A percentile compares a stretch with the other conserved stretches of the same genome.
Evolutionary conservation across 2,329 filamentous ascomycete species (phyloP).

Genomic region (Onygenales sp.): DNA sequence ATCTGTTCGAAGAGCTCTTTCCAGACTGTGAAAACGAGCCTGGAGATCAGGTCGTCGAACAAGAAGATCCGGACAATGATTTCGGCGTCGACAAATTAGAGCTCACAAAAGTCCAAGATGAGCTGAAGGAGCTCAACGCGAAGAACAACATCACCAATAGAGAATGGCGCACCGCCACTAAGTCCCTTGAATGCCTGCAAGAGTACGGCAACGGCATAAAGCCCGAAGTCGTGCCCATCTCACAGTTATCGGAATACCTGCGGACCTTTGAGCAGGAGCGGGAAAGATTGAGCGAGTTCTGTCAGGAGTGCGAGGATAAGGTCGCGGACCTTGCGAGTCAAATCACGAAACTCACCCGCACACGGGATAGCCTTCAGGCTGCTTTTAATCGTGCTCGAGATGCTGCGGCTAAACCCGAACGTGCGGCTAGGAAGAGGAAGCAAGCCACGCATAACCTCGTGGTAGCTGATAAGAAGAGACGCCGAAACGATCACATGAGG

Average conservation of each 20-base stretch:
- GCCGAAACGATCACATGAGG: constrained; percentile 21
- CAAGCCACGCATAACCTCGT: constrained; percentile 19
- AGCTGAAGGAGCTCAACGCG: constrained; percentile 22
- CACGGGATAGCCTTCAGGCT: constrained; percentile 13
- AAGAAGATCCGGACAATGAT: constrained; percentile 13
- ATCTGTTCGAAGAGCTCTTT: constrained; percentile 47
- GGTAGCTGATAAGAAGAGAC: constrained; percentile 21
- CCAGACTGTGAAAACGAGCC: constrained; percentile 32
- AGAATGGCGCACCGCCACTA: constrained; percentile 14
- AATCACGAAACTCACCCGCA: constrained; percentile 16
- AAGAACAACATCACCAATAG: constrained; percentile 23
- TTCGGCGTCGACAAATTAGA: constrained; percentile 12
- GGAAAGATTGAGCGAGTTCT: constrained; percentile 14
- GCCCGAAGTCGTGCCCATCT: constrained; percentile 20
- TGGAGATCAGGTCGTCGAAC: constrained; percentile 21
- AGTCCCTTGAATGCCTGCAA: constrained; percentile 23
- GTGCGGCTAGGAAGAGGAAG: constrained; percentile 19
- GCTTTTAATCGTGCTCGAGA: constrained; percentile 10
- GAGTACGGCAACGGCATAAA: constrained; percentile 23
- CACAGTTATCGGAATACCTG: constrained; percentile 26
- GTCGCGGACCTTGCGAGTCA: constrained; percentile 19
- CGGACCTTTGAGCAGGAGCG: constrained; percentile 24
- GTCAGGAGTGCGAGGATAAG: constrained; percentile 16
- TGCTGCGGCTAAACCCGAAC: constrained; percentile 16
- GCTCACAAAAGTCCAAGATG: constrained; percentile 15